Evolutionary conservation across 495 filamentous ascomycete genomes (phyloP).

Genomic region (Penicillium antarcticum): DNA sequence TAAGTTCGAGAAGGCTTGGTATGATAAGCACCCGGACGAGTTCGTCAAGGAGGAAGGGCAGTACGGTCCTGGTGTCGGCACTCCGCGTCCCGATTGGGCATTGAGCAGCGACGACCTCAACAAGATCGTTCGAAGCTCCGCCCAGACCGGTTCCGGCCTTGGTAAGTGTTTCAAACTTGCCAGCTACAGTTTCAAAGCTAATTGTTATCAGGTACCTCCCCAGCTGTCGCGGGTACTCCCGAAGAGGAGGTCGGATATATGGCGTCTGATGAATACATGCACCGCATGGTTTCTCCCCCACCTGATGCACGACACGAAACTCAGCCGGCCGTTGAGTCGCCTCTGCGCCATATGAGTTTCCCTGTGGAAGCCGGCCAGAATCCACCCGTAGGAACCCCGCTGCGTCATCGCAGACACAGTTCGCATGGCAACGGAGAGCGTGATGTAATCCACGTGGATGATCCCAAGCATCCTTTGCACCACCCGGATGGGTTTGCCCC

Average conservation of each 20-base stretch:
- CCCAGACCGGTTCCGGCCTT: constrained; percentile 60
- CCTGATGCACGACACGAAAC: constrained; percentile 43
- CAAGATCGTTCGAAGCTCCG: constrained; percentile 77
- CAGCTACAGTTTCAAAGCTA: background rate
- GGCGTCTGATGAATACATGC: constrained; percentile 73
- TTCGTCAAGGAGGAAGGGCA: constrained; percentile 70
- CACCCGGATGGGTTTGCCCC: constrained; percentile 59
- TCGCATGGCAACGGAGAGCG: constrained; percentile 40
- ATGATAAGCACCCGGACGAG: constrained; percentile 82
- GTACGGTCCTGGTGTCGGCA: constrained; percentile 60
- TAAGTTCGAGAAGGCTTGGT: constrained; percentile 83
- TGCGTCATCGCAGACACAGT: constrained; percentile 13
- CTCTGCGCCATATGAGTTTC: constrained; percentile 53
- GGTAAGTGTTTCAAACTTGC: constrained; percentile 39
- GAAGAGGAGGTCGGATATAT: constrained; percentile 78
- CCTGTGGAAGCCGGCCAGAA: constrained; percentile 29
- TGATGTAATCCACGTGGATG: constrained; percentile 72
- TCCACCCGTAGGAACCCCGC: background rate
- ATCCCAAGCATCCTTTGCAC: constrained; percentile 59
- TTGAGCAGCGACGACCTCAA: constrained; percentile 90
- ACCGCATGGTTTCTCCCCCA: constrained; percentile 63
- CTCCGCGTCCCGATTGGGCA: constrained; percentile 73
- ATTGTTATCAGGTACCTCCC: constrained; percentile 44
- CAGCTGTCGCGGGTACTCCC: constrained; percentile 56
- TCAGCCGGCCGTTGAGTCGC: constrained; percentile 53